These are phyloP conservation scores for Scutellaria galericulata DNA, from an alignment of 257 asterid genomes.

Conservation along the genomic window DNA sequence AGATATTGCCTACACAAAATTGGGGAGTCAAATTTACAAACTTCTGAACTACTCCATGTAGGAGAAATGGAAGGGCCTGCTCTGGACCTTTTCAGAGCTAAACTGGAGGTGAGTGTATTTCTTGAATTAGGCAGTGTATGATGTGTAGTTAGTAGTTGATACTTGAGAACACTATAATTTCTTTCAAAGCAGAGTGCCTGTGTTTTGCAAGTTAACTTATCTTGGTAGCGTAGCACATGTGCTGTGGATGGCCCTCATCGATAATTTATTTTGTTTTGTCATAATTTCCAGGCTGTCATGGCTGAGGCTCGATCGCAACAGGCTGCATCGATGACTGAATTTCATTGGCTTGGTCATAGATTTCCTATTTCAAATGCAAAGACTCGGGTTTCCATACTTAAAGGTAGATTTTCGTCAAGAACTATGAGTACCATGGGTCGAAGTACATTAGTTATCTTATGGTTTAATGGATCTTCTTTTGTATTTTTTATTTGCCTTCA, in stretches of 20 bases:
- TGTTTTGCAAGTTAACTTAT: slow-evolving; percentile 22
- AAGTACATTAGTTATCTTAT: not conserved
- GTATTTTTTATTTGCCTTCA: not conserved
- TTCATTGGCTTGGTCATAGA: slow-evolving; percentile 84
- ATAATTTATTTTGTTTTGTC: slow-evolving; percentile 35
- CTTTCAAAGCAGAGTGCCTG: slow-evolving; percentile 23
- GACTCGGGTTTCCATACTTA: slow-evolving; percentile 87
- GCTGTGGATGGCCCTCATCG: slow-evolving; percentile 27
- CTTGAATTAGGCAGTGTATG: slow-evolving; percentile 19
- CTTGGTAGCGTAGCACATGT: not conserved
- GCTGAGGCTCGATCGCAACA: slow-evolving; percentile 99
- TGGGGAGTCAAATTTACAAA: slow-evolving; percentile 82
- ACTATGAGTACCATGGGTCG: slow-evolving; percentile 16
- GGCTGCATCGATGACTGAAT: slow-evolving; percentile 97
- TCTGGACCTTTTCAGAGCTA: slow-evolving; percentile 87
- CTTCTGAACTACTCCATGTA: slow-evolving; percentile 79
- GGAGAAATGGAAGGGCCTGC: slow-evolving; percentile 99
- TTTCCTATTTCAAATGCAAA: slow-evolving; percentile 94
- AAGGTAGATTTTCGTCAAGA: slow-evolving; percentile 59
- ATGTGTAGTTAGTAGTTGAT: slow-evolving; percentile 9
- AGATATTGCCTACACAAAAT: slow-evolving; percentile 89
- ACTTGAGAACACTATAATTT: slow-evolving; percentile 1
- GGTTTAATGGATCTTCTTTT: slow-evolving; percentile 17
- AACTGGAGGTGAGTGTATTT: slow-evolving; percentile 73
- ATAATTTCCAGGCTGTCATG: slow-evolving; percentile 80